Percentiles rank a stretch among this genome's conserved stretches.
phyloP scores from a whole-genome alignment of 2,329 filamentous ascomycete species.

The Onygena corvina region DNA sequence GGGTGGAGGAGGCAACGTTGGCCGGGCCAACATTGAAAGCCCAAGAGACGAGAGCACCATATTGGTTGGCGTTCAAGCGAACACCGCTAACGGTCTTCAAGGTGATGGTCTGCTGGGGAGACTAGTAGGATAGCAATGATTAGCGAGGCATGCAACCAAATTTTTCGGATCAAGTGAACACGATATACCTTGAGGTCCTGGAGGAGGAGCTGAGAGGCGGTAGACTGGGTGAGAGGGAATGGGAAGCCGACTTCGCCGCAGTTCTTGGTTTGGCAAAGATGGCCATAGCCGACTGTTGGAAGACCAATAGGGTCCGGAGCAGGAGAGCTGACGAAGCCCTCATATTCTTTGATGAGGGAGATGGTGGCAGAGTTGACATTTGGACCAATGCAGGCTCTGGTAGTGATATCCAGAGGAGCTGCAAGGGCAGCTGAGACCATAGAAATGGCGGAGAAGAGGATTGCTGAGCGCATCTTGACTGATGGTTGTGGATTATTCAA shows the following conservation, averaged over 20 bases:
- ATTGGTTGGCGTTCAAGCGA: conserved; percentile 41
- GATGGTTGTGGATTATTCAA: conserved; percentile 15
- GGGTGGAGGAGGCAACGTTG: conserved; percentile 29
- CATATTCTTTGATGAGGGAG: conserved; percentile 29
- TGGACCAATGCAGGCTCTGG: conserved; percentile 16
- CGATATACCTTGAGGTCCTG: conserved; percentile 29
- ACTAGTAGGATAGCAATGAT: conserved; percentile 13
- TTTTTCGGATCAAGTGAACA: not conserved
- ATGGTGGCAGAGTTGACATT: conserved; percentile 27
- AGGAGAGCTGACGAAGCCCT: conserved; percentile 24
- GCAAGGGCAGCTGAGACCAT: conserved; percentile 8
- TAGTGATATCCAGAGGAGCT: not conserved
- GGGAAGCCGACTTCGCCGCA: conserved; percentile 32
- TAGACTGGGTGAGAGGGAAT: conserved; percentile 35
- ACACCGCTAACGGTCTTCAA: conserved; percentile 26
- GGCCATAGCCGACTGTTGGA: conserved; percentile 42
- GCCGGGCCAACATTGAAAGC: conserved; percentile 42
- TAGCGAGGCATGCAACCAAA: not conserved
- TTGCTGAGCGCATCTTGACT: conserved; percentile 36
- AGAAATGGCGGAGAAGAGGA: conserved; percentile 34
- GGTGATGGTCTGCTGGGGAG: conserved; percentile 32
- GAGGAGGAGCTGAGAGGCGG: conserved; percentile 33
- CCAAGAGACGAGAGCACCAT: conserved; percentile 43
- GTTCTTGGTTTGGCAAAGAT: conserved; percentile 33
- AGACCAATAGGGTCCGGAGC: conserved; percentile 35